phyloP scores from a whole-genome alignment of 2,329 filamentous ascomycete genomes.

The Grosmannia huntii region DNA sequence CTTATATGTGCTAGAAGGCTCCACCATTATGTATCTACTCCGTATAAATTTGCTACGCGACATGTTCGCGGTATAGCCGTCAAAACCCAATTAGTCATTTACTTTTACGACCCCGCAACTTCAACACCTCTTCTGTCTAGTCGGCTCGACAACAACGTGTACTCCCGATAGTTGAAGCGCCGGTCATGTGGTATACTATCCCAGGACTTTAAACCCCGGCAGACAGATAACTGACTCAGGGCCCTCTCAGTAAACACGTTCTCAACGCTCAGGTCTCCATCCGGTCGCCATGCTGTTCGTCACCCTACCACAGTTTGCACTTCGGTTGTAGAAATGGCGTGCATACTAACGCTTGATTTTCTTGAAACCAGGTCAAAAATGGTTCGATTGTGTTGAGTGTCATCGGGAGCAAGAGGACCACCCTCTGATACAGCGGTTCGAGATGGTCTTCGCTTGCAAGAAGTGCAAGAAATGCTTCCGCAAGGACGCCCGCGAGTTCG shows the following conservation, averaged over 20 bases:
- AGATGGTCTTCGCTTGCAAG: constrained; percentile 95
- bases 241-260: constrained; percentile 68
- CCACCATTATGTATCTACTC: background rate
- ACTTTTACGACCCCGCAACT: background rate
- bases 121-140: background rate
- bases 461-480: constrained; percentile 98
- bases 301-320: background rate
- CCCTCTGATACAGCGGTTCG: constrained; percentile 59
- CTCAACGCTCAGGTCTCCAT: constrained; percentile 97
- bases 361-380: constrained; percentile 59
- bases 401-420: constrained; percentile 74
- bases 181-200: constrained; percentile 2
- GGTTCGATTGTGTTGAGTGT: constrained; percentile 98
- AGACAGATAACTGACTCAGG: background rate
- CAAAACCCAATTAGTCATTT: background rate
- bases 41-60: background rate
- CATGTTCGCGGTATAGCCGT: background rate
- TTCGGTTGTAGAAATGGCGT: background rate
- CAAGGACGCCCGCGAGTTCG: constrained; percentile 83
- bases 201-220: background rate
- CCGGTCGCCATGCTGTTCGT: constrained; percentile 84
- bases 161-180: background rate
- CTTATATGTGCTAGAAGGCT: background rate
- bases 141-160: background rate
- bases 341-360: background rate